Base-by-base conservation (phyloP, 495 filamentous ascomycete genomes). In the Aspergillus nanangensis region DNA sequence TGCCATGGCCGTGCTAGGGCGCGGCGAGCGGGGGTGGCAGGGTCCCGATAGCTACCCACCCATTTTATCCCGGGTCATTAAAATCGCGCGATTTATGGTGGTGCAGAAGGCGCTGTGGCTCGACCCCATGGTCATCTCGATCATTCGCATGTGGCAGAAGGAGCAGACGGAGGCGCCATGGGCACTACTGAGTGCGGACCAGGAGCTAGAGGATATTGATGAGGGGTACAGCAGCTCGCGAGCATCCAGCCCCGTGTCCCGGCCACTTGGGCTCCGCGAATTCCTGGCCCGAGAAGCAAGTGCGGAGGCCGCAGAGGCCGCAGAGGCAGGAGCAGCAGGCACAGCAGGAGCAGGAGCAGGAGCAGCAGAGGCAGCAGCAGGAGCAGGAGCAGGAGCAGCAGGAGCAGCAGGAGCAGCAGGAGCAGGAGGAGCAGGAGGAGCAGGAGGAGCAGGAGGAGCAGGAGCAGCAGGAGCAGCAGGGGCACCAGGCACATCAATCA, bases 51-150 rank as follows among this genome's bases (percentile, higher is more conserved):
- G 22, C 13, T 54, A 50, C 17, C 35, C 29, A 0, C 41, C 8
- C 0, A 50, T 50, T 21, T 23, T 52, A 1, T 49, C 27, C 1
- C 21, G 25, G 24, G 19, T 52, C 5, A 37, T 56, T 2, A 52
- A 56, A 37, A 21, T 56, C 14, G 36, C 44, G 9, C 40, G 40
- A 1, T 56, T 52, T 35, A 25, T 56, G 8, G 24, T 56, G 0
- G 11, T 56, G 8, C 5, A 48, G 3, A 50, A 51, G 29, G 42
- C 42, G 20, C 19, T 55, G 8, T 41, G 34, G 3, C 17, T 55
- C 4, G 33, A 53, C 34, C 45, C 41, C n/a, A 5, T 37, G 1
- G 14, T 18, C 0, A 11, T 19, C 1, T 8, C 48, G 18, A 48
- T 53, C 14, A 18, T 45, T 3, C 13, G 25, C 5, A 34, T 38